phyloP scores from a whole-genome alignment of 495 filamentous ascomycete species.

The Penicillium argentinense region DNA sequence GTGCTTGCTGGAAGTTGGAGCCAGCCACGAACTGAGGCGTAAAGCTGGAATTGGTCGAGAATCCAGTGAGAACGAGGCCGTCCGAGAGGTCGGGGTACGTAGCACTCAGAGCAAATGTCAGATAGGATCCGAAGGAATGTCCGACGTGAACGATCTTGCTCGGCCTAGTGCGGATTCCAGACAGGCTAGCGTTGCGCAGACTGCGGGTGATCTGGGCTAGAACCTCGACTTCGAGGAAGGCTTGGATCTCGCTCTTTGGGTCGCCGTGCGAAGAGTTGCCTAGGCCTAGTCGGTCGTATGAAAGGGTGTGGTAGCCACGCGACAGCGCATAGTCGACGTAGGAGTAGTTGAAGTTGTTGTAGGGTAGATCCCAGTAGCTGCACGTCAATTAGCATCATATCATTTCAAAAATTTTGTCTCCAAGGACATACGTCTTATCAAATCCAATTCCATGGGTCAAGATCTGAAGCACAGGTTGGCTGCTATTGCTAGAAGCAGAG shows the following conservation, averaged over 20 bases:
- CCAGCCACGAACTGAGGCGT: slow-evolving; percentile 36
- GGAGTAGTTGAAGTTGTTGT: slow-evolving; percentile 46
- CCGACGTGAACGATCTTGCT: slow-evolving; percentile 57
- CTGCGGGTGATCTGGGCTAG: slow-evolving; percentile 47
- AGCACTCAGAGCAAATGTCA: slow-evolving; percentile 42
- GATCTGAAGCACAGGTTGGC: slow-evolving; percentile 43
- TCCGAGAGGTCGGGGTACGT: slow-evolving; percentile 53
- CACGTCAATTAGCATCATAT: background rate
- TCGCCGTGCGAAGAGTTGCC: slow-evolving; percentile 56
- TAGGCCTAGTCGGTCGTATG: slow-evolving; percentile 59
- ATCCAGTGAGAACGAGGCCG: slow-evolving; percentile 60
- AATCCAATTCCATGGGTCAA: slow-evolving; percentile 60
- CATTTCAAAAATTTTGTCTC: too few species aligned
- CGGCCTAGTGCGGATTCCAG: slow-evolving; percentile 26
- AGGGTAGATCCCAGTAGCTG: slow-evolving; percentile 60
- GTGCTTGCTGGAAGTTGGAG: slow-evolving; percentile 48
- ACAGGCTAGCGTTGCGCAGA: slow-evolving; percentile 39
- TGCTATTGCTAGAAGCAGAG: background rate
- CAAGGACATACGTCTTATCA: slow-evolving; percentile 14
- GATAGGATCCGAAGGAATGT: slow-evolving; percentile 45
- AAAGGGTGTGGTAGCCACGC: slow-evolving; percentile 51
- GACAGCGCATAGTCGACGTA: slow-evolving; percentile 56
- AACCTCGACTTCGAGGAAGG: slow-evolving; percentile 50
- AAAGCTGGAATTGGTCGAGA: slow-evolving; percentile 39
- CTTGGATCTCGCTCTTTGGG: slow-evolving; percentile 54